Conservation (phyloP, 331 rosid genomes). For the Erythrophleum ivorense region DNA sequence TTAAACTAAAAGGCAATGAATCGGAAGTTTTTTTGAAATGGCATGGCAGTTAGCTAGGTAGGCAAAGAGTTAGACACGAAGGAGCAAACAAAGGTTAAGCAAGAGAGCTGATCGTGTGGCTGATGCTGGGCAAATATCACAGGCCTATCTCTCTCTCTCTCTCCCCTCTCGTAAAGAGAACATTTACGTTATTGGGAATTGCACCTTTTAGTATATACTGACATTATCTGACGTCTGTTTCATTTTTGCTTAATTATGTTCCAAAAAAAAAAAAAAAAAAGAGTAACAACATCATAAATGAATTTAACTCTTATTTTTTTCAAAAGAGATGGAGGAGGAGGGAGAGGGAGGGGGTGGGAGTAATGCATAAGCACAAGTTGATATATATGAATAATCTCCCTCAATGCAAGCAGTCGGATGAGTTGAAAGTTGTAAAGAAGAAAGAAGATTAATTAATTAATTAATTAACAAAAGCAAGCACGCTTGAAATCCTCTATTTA, state of each 20-base stretch:
- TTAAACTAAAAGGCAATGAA: neutral
- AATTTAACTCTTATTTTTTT: neutral
- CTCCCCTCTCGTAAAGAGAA: slow-evolving; percentile 18
- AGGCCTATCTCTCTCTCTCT: neutral
- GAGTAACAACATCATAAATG: neutral
- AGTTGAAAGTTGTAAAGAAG: neutral
- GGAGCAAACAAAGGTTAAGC: too few relatives aligned
- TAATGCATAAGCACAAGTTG: slow-evolving; percentile 15
- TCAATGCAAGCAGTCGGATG: neutral
- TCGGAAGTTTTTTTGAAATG: slow-evolving; percentile 24
- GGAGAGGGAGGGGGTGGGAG: neutral
- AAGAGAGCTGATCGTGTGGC: too few relatives aligned
- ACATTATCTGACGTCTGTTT: slow-evolving; percentile 37
- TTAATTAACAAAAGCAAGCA: neutral
- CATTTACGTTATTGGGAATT: slow-evolving; percentile 49
- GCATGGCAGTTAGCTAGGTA: slow-evolving; percentile 21
- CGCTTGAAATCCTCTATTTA: slow-evolving; percentile 38
- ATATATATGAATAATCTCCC: slow-evolving; percentile 15
- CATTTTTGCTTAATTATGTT: neutral
- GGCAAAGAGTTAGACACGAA: neutral
- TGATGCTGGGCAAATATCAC: neutral
- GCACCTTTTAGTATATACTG: slow-evolving; percentile 37
- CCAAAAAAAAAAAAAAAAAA: neutral
- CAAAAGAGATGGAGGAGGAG: neutral
- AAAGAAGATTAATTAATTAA: neutral